Evolutionary conservation across 2,329 filamentous ascomycete species (phyloP).

Genomic region (Elsinoe arachidis): DNA sequence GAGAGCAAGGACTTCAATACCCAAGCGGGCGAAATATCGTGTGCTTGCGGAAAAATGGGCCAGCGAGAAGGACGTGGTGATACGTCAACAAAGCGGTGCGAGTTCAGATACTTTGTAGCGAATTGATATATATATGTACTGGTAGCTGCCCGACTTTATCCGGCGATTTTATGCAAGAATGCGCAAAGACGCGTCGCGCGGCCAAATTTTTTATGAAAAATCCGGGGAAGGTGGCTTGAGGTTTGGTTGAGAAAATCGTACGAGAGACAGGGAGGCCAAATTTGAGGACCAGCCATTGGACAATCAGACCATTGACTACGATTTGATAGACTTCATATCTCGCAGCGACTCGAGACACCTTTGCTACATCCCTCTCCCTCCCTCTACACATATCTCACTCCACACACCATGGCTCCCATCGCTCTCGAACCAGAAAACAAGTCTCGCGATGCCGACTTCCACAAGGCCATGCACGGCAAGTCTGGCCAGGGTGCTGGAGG

Average conservation of each 20-base stretch:
- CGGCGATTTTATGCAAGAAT: neutral
- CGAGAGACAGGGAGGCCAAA: neutral
- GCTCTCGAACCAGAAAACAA: constrained; percentile 34
- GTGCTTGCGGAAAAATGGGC: too few relatives aligned
- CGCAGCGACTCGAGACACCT: too few relatives aligned
- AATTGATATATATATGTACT: neutral
- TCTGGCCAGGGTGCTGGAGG: constrained; percentile 68
- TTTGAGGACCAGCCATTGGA: constrained; percentile 8
- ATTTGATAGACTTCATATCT: constrained; percentile 32
- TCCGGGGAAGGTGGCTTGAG: constrained; percentile 42
- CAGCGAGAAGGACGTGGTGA: too few relatives aligned
- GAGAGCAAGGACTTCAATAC: too few relatives aligned
- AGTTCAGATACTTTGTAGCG: too few relatives aligned
- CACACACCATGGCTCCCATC: constrained; percentile 19
- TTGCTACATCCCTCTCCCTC: neutral
- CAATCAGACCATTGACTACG: neutral
- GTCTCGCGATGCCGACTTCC: constrained; percentile 59
- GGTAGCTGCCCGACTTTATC: neutral
- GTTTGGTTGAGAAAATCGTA: constrained; percentile 12
- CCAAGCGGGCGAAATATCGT: too few relatives aligned
- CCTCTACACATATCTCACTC: constrained; percentile 3
- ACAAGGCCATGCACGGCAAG: constrained; percentile 69
- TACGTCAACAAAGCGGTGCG: too few relatives aligned
- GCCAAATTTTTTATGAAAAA: constrained; percentile 36
- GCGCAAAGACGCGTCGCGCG: neutral